Conservation (phyloP, 2,329 filamentous ascomycete genomes). For the Aspergillus bombycis region DNA sequence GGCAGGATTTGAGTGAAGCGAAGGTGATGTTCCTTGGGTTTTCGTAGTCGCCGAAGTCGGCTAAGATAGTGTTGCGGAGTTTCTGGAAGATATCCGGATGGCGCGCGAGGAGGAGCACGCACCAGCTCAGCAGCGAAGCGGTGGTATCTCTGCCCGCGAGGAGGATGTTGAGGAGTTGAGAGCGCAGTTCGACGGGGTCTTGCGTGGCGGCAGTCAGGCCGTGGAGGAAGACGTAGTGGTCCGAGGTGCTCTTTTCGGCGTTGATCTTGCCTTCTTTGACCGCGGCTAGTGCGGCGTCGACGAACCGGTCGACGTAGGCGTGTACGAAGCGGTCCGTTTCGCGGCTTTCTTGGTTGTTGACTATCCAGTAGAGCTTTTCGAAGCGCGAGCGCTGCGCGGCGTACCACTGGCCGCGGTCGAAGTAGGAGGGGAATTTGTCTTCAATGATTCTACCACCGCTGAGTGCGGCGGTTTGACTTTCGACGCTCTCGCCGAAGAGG, state of each 20-base stretch:
- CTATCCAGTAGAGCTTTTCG: conserved; percentile 26
- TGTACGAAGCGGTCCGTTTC: conserved; percentile 17
- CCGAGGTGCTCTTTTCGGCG: conserved; percentile 29
- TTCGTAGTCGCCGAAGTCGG: conserved; percentile 23
- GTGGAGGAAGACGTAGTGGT: conserved; percentile 54
- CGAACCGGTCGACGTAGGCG: conserved; percentile 27
- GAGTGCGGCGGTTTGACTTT: conserved; percentile 49
- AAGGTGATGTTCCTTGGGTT: conserved; percentile 40
- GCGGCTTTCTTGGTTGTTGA: conserved; percentile 24
- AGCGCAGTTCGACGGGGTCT: conserved; percentile 52
- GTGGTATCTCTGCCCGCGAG: conserved; percentile 60
- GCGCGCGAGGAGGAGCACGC: conserved; percentile 26
- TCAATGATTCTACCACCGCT: conserved; percentile 39
- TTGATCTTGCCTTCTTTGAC: conserved; percentile 8
- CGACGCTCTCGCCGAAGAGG: conserved; percentile 75
- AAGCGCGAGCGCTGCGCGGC: conserved; percentile 29
- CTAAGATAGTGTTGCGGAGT: conserved; percentile 21
- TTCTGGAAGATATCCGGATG: conserved; percentile 21
- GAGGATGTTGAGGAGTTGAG: conserved; percentile 55
- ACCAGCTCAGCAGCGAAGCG: conserved; percentile 49
- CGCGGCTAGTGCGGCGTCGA: conserved; percentile 24
- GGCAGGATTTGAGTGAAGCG: conserved; percentile 44
- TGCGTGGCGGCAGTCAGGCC: conserved; percentile 51
- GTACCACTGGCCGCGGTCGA: conserved; percentile 39
- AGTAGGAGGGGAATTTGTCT: conserved; percentile 43